Evolutionary conservation across 2,329 filamentous ascomycete genomes (phyloP), one percentile per base, ranked within the genome.

Genomic region (Furcasterigmium furcatum): DNA sequence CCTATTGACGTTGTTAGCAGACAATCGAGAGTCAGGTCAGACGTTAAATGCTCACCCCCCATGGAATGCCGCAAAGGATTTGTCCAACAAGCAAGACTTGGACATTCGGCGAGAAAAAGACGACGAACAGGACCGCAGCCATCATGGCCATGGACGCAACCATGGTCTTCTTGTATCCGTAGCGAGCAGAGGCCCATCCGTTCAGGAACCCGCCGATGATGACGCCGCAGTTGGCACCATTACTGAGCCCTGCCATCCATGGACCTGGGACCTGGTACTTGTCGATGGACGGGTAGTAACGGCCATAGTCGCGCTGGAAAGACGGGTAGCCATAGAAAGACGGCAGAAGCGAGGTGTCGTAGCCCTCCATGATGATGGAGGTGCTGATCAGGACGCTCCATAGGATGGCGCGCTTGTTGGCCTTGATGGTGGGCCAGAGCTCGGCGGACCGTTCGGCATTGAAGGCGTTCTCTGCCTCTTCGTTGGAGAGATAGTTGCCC

Each of bases 291-390:
- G 9, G 4, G 9, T 22, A 30, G 34, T 50, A 27, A 7, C 12
- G 44, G 29, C 66, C 66, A 40, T 65, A 72, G 19, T 48, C 61
- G 46, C 44, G 54, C 24, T 51, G 55, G 45, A 56, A 66, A 48
- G 41, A 62, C 14, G 48, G 64, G 44, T 64, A 62, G n/a, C 58
- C 66, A 44, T 62, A 70, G 45, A 70, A 67, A 5, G 63, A 65
- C 14, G 57, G 60, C 46, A 70, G 58, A 3, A 71, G 30, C 2
- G 36, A 18, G 2, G 34, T 27, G 24, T 29, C 25, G 39, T 73
- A 76, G 6, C 72, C 72, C 50, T 76, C 73, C 73, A 76, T 76
- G 47, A 76, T 63, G 38, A 75, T 66, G 2, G 67, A 64, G 18
- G 64, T 65, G 9, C 68, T 72, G 40, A 73, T 66, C 44, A 64